Conservation (phyloP, 1,139 yeast species). For the Zhuliangozyma blackwelliae region DNA sequence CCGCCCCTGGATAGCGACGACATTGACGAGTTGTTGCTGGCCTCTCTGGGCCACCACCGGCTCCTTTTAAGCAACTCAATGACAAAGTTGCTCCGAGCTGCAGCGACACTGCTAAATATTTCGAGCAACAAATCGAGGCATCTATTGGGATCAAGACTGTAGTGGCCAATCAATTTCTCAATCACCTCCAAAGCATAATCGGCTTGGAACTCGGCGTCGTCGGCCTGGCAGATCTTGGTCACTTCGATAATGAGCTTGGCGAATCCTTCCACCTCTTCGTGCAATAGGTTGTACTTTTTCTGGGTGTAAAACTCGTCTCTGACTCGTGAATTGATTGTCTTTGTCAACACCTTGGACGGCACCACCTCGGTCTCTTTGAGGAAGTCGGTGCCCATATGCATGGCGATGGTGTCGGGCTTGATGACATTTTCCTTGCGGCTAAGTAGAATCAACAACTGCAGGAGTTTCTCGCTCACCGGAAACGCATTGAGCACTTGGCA, state of each 20-base stretch:
- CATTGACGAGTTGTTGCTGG: conserved; percentile 28
- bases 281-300: conserved; percentile 66
- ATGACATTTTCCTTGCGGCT: conserved; percentile 23
- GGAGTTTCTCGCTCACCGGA: conserved; percentile 28
- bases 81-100: conserved; percentile 43
- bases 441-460: conserved; percentile 20
- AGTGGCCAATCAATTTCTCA: conserved; percentile 68
- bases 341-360: conserved; percentile 32
- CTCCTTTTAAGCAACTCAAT: conserved; percentile 47
- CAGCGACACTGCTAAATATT: conserved; percentile 42
- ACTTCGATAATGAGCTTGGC: conserved; percentile 59
- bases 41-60: conserved; percentile 61
- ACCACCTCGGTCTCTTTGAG: conserved; percentile 37
- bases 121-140: conserved; percentile 61
- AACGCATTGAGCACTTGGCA: conserved; percentile 45
- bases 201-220: conserved; percentile 40
- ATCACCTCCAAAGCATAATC: conserved; percentile 48
- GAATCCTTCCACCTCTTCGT: conserved; percentile 81
- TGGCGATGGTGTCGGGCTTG: conserved; percentile 34
- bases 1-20: conserved; percentile 57
- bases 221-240: conserved; percentile 36
- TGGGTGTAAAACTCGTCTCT: conserved; percentile 63
- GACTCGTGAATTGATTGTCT: conserved; percentile 41
- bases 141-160: conserved; percentile 70
- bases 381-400: conserved; percentile 30